Evolutionary conservation across 441 rosid species (phyloP).

Genomic region (Euphorbia schlechtendalii): DNA sequence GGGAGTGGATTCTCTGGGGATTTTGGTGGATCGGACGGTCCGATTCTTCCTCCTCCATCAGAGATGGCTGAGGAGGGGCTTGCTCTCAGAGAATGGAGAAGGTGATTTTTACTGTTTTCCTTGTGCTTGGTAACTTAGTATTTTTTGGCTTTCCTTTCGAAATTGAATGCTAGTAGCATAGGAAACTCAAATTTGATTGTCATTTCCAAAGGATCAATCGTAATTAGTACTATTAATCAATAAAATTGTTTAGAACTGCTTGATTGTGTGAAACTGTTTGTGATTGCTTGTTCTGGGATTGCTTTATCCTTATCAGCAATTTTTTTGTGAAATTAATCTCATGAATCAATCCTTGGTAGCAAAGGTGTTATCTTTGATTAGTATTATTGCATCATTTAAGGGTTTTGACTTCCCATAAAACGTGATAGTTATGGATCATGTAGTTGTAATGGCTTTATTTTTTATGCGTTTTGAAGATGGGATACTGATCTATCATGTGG

Average conservation of each 20-base stretch:
- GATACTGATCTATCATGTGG: background rate
- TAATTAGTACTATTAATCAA: background rate
- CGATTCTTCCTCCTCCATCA: slow-evolving; percentile 48
- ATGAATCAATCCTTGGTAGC: background rate
- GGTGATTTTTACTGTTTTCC: too few relatives aligned
- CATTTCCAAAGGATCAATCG: background rate
- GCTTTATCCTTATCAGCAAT: too few relatives aligned
- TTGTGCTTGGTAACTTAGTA: background rate
- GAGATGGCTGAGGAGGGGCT: slow-evolving; percentile 63
- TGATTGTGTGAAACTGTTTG: background rate
- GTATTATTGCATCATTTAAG: background rate
- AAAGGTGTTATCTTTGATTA: slow-evolving; percentile 1
- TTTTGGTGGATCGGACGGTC: slow-evolving; percentile 41
- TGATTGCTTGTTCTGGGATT: background rate
- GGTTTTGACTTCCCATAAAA: background rate
- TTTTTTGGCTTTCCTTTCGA: background rate
- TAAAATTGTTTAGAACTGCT: too few relatives aligned
- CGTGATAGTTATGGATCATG: background rate
- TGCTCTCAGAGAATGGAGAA: slow-evolving; percentile 73
- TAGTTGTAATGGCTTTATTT: background rate
- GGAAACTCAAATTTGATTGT: background rate
- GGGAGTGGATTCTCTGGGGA: slow-evolving; percentile 30
- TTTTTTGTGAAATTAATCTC: background rate
- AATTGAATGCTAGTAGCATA: background rate
- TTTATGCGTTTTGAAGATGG: background rate